A percentile compares a stretch with the other conserved stretches of the same genome.
Evolutionary conservation across 2,329 filamentous ascomycete species (phyloP).

Genomic region (Paecilomyces dactylethromorphus): DNA sequence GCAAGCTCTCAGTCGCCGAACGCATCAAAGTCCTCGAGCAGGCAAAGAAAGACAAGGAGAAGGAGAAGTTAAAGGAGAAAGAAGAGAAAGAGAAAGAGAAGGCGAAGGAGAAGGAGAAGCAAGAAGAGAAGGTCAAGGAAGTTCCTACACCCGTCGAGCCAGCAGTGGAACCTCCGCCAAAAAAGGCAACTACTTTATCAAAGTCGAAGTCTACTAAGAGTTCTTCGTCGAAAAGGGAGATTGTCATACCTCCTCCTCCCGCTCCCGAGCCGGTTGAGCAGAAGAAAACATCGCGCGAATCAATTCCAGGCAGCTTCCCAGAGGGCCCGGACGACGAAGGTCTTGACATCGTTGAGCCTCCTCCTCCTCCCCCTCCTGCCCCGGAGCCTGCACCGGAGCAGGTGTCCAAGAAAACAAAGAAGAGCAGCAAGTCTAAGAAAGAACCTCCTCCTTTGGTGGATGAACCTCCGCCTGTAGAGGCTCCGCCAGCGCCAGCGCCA

Average conservation of each 20-base stretch:
- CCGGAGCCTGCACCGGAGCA: conserved; percentile 11
- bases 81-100: conserved; percentile 32
- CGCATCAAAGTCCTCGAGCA: conserved; percentile 44
- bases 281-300: conserved; percentile 31
- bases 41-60: conserved; percentile 35
- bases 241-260: conserved; percentile 4
- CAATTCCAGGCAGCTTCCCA: conserved; percentile 55
- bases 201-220: conserved; percentile 17
- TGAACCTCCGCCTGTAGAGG: neutral
- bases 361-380: conserved; percentile 7
- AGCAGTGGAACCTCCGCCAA: conserved; percentile 20
- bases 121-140: conserved; percentile 31
- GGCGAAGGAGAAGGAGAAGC: conserved; percentile 25
- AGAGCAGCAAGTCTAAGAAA: conserved; percentile 32
- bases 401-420: conserved; percentile 6
- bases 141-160: conserved; percentile 28
- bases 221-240: conserved; percentile 15
- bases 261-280: conserved; percentile 21
- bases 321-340: conserved; percentile 42
- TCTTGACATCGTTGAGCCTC: conserved; percentile 4
- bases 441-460: conserved; percentile 6
- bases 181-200: conserved; percentile 10
- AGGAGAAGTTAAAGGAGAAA: conserved; percentile 28
- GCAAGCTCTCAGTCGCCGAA: conserved; percentile 45
- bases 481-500: conserved; percentile 6